Conservation (phyloP, 2,329 filamentous ascomycete species). For the Trichoderma sp. region DNA sequence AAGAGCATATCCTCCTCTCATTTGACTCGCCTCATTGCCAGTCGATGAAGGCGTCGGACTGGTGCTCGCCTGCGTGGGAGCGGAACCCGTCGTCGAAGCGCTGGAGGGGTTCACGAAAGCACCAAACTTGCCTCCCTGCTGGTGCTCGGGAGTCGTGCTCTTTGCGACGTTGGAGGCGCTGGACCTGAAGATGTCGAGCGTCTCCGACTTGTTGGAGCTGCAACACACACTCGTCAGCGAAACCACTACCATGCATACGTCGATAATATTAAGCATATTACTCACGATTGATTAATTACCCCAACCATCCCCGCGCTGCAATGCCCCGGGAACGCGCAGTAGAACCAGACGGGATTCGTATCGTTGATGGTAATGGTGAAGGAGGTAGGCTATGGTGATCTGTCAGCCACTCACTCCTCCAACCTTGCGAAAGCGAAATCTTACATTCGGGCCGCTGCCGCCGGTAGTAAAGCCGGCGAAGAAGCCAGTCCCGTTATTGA, state of each 20-base stretch:
- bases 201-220: neutral
- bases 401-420: neutral
- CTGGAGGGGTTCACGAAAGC: neutral
- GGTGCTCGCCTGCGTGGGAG: neutral
- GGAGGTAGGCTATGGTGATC: neutral
- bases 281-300: neutral
- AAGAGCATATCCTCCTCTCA: neutral
- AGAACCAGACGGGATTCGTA: neutral
- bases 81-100: neutral
- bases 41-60: neutral
- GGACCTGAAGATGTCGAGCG: neutral
- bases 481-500: neutral
- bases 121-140: neutral
- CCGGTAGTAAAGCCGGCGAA: neutral
- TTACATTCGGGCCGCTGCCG: neutral
- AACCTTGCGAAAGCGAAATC: neutral
- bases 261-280: neutral
- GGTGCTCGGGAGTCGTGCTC: neutral
- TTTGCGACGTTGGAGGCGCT: neutral
- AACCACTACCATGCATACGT: neutral
- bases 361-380: neutral
- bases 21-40: neutral
- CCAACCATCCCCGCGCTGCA: neutral
- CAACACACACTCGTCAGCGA: neutral
- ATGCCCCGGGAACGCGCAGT: neutral